Evolutionary conservation across 805 yeast genomes (phyloP).

Genomic region (Debaryomyces castellii): DNA sequence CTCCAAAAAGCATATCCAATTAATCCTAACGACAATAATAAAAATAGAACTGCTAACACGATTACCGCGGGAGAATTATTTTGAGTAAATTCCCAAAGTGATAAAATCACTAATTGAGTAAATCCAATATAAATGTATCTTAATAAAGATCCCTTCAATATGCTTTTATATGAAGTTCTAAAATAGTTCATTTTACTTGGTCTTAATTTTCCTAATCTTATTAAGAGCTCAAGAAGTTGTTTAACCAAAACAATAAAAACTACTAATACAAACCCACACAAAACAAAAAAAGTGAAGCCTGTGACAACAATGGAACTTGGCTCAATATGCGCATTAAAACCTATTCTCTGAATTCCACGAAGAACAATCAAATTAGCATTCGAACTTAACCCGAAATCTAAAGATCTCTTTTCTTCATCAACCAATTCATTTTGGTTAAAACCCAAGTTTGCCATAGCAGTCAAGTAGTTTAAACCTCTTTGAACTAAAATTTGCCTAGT

Average conservation of each 20-base stretch:
- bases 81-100: conserved; percentile 84
- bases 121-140: conserved; percentile 83
- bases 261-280: conserved; percentile 72
- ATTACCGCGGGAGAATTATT: conserved; percentile 87
- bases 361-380: conserved; percentile 62
- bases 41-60: conserved; percentile 72
- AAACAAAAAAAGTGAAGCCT: conserved; percentile 80
- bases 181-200: conserved; percentile 48
- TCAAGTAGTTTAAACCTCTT: conserved; percentile 46
- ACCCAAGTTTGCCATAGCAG: conserved; percentile 20
- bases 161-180: conserved; percentile 53
- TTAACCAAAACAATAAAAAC: conserved; percentile 58
- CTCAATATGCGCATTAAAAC: conserved; percentile 75
- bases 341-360: conserved; percentile 86
- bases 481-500: conserved; percentile 75
- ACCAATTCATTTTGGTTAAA: conserved; percentile 1
- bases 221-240: conserved; percentile 46
- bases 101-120: conserved; percentile 73
- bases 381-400: conserved; percentile 45
- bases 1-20: conserved; percentile 66
- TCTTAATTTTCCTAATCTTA: conserved; percentile 50
- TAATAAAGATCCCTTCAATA: conserved; percentile 76
- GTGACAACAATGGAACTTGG: conserved; percentile 81
- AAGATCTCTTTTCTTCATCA: conserved; percentile 20
- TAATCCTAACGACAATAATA: conserved; percentile 59